These are phyloP conservation scores for Aureobasidium sp. DNA, from an alignment of 2,329 filamentous ascomycete species.

Conservation along the genomic window DNA sequence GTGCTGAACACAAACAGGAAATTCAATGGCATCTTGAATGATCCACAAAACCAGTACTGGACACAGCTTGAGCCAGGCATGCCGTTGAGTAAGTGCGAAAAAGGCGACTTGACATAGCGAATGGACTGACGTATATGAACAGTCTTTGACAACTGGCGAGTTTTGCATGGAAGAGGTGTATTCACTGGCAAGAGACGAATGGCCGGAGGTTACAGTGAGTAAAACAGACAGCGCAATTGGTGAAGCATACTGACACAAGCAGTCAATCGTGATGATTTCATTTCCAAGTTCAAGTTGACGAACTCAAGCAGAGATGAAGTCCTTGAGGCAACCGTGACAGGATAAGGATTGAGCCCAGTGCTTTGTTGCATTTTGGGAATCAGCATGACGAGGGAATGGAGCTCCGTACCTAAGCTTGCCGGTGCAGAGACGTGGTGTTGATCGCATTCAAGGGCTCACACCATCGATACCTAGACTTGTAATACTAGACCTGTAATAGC, in stretches of 20 bases:
- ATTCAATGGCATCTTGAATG: slow-evolving; percentile 62
- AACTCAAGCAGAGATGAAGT: slow-evolving; percentile 42
- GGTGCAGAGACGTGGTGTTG: background rate
- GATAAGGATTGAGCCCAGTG: slow-evolving; percentile 12
- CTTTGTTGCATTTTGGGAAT: background rate
- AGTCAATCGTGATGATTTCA: slow-evolving; percentile 75
- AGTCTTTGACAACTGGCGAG: slow-evolving; percentile 96
- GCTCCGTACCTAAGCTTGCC: background rate
- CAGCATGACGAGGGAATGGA: background rate
- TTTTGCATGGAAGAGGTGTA: slow-evolving; percentile 74
- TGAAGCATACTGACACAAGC: background rate
- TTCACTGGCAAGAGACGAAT: slow-evolving; percentile 82
- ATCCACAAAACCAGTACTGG: slow-evolving; percentile 62
- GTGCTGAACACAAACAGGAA: slow-evolving; percentile 32
- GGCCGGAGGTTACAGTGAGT: slow-evolving; percentile 83
- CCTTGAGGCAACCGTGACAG: slow-evolving; percentile 24
- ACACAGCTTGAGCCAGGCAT: slow-evolving; percentile 72
- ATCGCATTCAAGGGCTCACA: background rate
- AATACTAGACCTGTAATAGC: background rate
- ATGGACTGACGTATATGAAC: slow-evolving; percentile 8
- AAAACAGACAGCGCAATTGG: background rate
- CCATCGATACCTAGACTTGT: background rate
- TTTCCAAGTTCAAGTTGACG: slow-evolving; percentile 65
- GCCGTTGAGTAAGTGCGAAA: slow-evolving; percentile 54
- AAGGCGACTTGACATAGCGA: background rate